Evolutionary conservation across 2,329 filamentous ascomycete genomes (phyloP).

Genomic region (Colletotrichum sojae): DNA sequence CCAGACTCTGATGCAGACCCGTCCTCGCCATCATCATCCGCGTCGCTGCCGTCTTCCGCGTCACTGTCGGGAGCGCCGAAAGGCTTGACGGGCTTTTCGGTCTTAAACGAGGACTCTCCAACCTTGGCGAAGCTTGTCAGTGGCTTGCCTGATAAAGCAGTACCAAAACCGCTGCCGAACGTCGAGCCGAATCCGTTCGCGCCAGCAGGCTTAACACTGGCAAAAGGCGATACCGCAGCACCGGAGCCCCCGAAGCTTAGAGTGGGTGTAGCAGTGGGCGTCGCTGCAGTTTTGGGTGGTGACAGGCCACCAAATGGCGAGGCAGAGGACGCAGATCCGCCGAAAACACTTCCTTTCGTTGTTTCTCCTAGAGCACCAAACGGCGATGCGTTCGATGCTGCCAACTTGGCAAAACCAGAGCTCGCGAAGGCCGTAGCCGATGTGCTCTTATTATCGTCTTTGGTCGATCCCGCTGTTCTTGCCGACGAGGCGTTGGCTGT

Average conservation of each 20-base stretch:
- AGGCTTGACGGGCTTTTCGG: constrained; percentile 75
- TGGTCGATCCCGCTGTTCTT: constrained; percentile 18
- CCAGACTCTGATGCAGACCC: constrained; percentile 52
- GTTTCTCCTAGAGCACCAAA: constrained; percentile 70
- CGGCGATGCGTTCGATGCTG: constrained; percentile 72
- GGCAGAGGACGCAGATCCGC: constrained; percentile 40
- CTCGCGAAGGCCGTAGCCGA: constrained; percentile 75
- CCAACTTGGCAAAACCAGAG: constrained; percentile 78
- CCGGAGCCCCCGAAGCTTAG: constrained; percentile 63
- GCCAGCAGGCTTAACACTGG: constrained; percentile 55
- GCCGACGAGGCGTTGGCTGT: constrained; percentile 47
- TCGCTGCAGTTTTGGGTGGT: constrained; percentile 45
- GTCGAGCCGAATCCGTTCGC: constrained; percentile 63
- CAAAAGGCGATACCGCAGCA: constrained; percentile 61
- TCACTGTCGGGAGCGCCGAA: constrained; percentile 84
- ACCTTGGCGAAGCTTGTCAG: constrained; percentile 80
- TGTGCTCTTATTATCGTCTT: constrained; percentile 51
- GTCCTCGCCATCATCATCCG: constrained; percentile 55
- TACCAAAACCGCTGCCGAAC: constrained; percentile 61
- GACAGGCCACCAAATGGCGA: constrained; percentile 52
- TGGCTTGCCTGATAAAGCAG: constrained; percentile 57
- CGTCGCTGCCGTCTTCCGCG: constrained; percentile 65
- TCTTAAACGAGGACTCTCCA: constrained; percentile 64
- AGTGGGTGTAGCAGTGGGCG: constrained; percentile 56
- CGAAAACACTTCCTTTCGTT: constrained; percentile 66